Conservation (phyloP, 83 land plant genomes). For the Picea abies region DNA sequence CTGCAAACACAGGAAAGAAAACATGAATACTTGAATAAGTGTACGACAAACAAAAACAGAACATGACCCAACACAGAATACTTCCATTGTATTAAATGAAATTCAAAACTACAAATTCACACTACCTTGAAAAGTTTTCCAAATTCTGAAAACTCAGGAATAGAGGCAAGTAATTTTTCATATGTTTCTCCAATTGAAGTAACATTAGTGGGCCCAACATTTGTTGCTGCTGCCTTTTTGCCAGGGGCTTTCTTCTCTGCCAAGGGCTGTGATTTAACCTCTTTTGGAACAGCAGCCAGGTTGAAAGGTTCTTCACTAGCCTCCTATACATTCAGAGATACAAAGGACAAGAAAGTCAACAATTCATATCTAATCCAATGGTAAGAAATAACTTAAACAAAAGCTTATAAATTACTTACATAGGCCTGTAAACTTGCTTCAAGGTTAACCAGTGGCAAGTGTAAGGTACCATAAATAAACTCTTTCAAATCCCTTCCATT, state of each 20-base stretch:
- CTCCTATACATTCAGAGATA: conserved; percentile 46
- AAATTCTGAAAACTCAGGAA: conserved; percentile 82
- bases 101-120: neutral
- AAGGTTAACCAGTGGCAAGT: neutral
- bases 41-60: neutral
- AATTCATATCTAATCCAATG: neutral
- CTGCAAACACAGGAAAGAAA: conserved; percentile 40
- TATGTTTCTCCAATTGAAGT: conserved; percentile 68
- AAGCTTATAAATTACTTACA: conserved; percentile 23
- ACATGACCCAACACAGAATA: neutral
- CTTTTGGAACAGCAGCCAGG: conserved; percentile 74
- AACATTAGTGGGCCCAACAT: conserved; percentile 50
- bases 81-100: neutral
- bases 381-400: conserved; percentile 4
- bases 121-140: conserved; percentile 95
- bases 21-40: neutral
- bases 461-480: conserved; percentile 70
- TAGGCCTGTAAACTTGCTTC: too few species aligned
- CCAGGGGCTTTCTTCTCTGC: conserved; percentile 92
- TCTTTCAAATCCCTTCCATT: conserved; percentile 56
- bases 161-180: conserved; percentile 79
- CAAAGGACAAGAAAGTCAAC: conserved; percentile 4
- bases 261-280: conserved; percentile 73
- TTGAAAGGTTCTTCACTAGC: conserved; percentile 86
- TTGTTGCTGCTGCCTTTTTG: conserved; percentile 79